phyloP scores from a whole-genome alignment of 2,329 filamentous ascomycete genomes.

The Kalmusia sp. region DNA sequence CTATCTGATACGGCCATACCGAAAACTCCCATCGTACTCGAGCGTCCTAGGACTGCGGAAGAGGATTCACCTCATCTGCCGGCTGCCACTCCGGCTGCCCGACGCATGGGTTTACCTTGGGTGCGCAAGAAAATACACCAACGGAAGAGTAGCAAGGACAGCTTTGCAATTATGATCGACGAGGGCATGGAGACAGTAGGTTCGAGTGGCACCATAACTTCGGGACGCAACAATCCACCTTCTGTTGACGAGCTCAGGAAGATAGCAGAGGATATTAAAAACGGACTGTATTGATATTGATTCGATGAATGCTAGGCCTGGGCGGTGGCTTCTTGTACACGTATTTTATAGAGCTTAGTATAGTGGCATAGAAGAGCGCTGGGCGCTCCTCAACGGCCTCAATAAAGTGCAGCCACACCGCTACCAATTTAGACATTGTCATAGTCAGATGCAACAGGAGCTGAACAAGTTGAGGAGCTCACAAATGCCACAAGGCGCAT shows the following conservation, averaged over 20 bases:
- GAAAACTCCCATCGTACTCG: constrained; percentile 18
- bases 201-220: constrained; percentile 11
- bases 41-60: constrained; percentile 4
- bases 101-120: constrained; percentile 12
- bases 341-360: too few species aligned
- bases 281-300: constrained; percentile 25
- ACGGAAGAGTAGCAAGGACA: constrained; percentile 19
- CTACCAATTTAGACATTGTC: too few species aligned
- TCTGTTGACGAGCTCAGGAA: constrained; percentile 30
- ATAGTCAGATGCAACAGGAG: too few species aligned
- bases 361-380: too few species aligned
- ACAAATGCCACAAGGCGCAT: too few species aligned
- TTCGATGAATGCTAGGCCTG: too few species aligned
- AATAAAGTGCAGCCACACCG: too few species aligned
- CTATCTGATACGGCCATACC: constrained; percentile 13
- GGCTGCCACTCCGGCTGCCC: constrained; percentile 1
- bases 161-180: constrained; percentile 23
- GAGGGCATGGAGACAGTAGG: constrained; percentile 19
- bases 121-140: constrained; percentile 10
- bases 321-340: too few species aligned
- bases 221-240: constrained; percentile 18
- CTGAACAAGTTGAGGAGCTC: too few species aligned
- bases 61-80: not conserved
- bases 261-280: constrained; percentile 29
- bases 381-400: too few species aligned